Base-by-base conservation (phyloP, 495 filamentous ascomycete species). In the Copromyces sp. region DNA sequence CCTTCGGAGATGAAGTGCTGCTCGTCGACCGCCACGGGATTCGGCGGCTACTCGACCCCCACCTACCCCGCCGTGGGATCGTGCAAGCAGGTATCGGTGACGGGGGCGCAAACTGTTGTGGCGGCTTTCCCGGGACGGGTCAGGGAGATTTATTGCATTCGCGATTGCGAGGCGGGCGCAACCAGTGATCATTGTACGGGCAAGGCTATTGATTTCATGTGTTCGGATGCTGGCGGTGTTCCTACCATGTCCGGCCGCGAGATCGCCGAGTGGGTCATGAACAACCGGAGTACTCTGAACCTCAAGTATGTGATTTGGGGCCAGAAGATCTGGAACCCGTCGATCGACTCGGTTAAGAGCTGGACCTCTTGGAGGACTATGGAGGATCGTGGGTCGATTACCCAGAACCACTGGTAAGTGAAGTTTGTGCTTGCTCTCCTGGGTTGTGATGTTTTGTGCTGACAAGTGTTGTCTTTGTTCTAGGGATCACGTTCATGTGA, bases 281-380 rank as follows among this genome's bases (percentile, higher is more conserved):
- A 83, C 39, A 81, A 84, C 72, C 76, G 78, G 42, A 71, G 69
- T 5, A 59, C 73, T 3, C 76, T 86, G 41, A 80, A 80, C 65
- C 73, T 84, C 68, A 85, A 84, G 74, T 85, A 86, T 69, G 78
- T 84, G 16, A 85, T 85, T 70, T 85, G 83, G 83, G 83, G 83
- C 24, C 84, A 86, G 77, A 72, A 73, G 35, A 85, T 85, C 73
- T 86, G 83, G 84, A 80, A 80, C 47, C 75, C 79, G 3, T 61
- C 72, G 8, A 39, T 72, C 37, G 84, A 85, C 71, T 61, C 42
- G 0, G 80, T 79, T 14, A 77, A 73, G 69, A 40, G 79, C 12
- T 85, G 83, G 84, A 71, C 72, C 6, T 69, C 65, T 44, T 85
- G 84, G 84, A 73, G 79, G 12, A 47, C 9, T 17, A 85, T 85